Evolutionary conservation across 2,329 filamentous ascomycete species (phyloP).

Genomic region (Arthrobotrys pseudoclavata): DNA sequence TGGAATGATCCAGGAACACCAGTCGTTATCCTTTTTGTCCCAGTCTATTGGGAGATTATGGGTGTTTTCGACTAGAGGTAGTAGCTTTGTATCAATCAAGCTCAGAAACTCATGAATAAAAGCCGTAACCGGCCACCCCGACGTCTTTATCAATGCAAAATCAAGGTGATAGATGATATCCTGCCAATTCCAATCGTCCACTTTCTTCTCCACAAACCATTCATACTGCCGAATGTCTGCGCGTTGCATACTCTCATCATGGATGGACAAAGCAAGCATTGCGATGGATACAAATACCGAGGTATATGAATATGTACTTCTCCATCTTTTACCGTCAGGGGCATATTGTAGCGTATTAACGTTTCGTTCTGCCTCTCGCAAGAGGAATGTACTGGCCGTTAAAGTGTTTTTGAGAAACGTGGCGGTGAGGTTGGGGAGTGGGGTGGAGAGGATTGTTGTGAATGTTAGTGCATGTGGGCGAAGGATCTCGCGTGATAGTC

Average conservation of each 20-base stretch:
- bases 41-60: conserved; percentile 24
- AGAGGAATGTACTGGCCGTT: conserved; percentile 24
- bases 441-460: not conserved
- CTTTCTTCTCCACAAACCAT: not conserved
- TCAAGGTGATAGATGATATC: conserved; percentile 55
- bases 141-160: conserved; percentile 54
- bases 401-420: conserved; percentile 13
- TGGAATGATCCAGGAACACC: not conserved
- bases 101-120: conserved; percentile 35
- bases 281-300: conserved; percentile 20
- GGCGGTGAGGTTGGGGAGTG: not conserved
- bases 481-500: conserved; percentile 29
- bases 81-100: conserved; percentile 27
- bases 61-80: conserved; percentile 8
- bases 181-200: conserved; percentile 32
- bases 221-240: too few relatives aligned
- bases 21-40: not conserved
- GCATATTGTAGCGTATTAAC: conserved; percentile 48
- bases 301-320: conserved; percentile 42
- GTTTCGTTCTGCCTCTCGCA: conserved; percentile 51
- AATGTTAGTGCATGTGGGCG: conserved; percentile 19
- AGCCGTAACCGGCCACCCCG: conserved; percentile 35
- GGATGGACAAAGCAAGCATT: conserved; percentile 3
- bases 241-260: not conserved
- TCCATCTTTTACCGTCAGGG: conserved; percentile 38